Conservation (phyloP, 2,329 filamentous ascomycete genomes). For the Teratosphaeria viscida region DNA sequence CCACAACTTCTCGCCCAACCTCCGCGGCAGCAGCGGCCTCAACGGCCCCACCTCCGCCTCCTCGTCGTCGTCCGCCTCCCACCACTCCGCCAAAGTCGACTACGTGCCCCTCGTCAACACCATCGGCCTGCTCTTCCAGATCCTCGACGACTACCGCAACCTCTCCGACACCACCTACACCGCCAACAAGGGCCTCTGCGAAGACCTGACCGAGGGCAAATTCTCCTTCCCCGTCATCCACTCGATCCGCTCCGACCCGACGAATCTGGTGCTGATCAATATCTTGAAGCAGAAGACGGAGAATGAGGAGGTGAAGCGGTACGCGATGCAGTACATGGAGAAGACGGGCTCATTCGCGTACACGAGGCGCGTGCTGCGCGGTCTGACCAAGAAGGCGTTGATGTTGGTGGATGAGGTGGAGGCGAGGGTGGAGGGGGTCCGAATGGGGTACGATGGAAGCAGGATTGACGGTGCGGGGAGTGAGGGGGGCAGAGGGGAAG, state of each 20-base stretch:
- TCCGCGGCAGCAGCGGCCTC: background rate
- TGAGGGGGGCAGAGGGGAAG: constrained; percentile 3
- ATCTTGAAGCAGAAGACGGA: constrained; percentile 84
- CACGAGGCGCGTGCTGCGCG: constrained; percentile 51
- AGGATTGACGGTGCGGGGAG: constrained; percentile 27
- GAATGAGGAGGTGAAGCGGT: constrained; percentile 80
- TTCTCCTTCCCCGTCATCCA: constrained; percentile 95
- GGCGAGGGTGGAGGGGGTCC: constrained; percentile 3
- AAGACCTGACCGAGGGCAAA: constrained; percentile 94
- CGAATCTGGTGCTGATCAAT: constrained; percentile 72
- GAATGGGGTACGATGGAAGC: constrained; percentile 22
- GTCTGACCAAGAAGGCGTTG: constrained; percentile 33
- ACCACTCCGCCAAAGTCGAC: constrained; percentile 36
- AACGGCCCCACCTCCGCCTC: background rate
- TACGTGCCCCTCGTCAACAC: constrained; percentile 77
- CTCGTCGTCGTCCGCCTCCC: background rate
- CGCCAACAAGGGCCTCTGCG: constrained; percentile 83
- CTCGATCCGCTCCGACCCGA: constrained; percentile 66
- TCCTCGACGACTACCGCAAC: constrained; percentile 90
- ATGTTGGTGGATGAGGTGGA: constrained; percentile 34
- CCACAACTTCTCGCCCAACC: constrained; percentile 12
- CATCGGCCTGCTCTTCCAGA: constrained; percentile 79
- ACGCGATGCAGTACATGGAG: constrained; percentile 81
- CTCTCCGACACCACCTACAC: constrained; percentile 56
- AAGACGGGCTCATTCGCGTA: constrained; percentile 79